These are phyloP conservation scores for Hypomyces rosellus DNA, from an alignment of 2,329 filamentous ascomycete genomes.

Conservation along the genomic window DNA sequence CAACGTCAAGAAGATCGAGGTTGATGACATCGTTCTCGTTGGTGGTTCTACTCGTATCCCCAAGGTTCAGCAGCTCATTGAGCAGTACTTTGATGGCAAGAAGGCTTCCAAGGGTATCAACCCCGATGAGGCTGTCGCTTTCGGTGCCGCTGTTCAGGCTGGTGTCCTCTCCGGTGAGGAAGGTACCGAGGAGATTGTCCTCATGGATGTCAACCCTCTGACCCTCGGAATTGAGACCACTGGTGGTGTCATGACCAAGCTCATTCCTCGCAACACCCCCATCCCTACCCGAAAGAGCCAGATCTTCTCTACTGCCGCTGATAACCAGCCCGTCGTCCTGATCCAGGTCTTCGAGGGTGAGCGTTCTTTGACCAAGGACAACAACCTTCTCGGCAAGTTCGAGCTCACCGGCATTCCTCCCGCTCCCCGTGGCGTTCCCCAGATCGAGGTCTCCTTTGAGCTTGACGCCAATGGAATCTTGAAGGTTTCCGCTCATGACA, in stretches of 20 bases:
- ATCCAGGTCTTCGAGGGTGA: slow-evolving; percentile 97
- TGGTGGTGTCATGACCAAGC: slow-evolving; percentile 94
- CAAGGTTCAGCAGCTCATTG: slow-evolving; percentile 89
- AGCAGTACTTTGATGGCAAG: slow-evolving; percentile 95
- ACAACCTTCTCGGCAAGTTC: slow-evolving; percentile 97
- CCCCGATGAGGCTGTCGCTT: slow-evolving; percentile 97
- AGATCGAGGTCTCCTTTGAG: slow-evolving; percentile 97
- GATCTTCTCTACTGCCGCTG: slow-evolving; percentile 94
- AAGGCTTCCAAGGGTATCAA: slow-evolving; percentile 99
- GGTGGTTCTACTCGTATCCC: slow-evolving; percentile 99
- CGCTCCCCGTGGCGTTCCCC: slow-evolving; percentile 90
- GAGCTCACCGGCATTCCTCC: slow-evolving; percentile 94
- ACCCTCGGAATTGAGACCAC: slow-evolving; percentile 97
- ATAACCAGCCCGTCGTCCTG: slow-evolving; percentile 92
- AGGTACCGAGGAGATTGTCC: slow-evolving; percentile 72
- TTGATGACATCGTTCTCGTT: slow-evolving; percentile 95
- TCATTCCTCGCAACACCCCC: slow-evolving; percentile 89
- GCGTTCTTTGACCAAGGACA: slow-evolving; percentile 89
- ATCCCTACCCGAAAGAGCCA: slow-evolving; percentile 96
- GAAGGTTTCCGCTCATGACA: slow-evolving; percentile 91
- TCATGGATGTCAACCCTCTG: slow-evolving; percentile 96
- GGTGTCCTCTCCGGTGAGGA: slow-evolving; percentile 89
- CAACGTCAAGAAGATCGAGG: slow-evolving; percentile 91
- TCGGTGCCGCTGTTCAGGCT: slow-evolving; percentile 93
- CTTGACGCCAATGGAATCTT: slow-evolving; percentile 98